A percentile compares a stretch with the other conserved stretches of the same genome.
These are phyloP conservation scores for Cercospora canescens DNA, from an alignment of 2,329 filamentous ascomycete genomes.

Conservation along the genomic window DNA sequence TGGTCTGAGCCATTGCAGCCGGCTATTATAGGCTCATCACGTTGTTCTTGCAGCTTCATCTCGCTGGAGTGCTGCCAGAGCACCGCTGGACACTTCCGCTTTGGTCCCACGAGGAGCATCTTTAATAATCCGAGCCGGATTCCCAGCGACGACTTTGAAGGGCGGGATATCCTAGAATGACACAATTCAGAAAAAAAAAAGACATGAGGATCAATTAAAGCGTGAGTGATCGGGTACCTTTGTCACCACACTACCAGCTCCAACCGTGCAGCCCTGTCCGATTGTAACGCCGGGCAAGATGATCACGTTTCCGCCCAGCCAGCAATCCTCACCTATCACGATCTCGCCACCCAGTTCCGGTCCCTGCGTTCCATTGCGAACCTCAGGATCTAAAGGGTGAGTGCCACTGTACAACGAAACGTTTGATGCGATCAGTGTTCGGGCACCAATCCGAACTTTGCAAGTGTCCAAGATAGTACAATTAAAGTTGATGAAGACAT, in stretches of 20 bases:
- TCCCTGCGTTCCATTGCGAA: conserved; percentile 73
- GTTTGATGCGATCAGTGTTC: conserved; percentile 77
- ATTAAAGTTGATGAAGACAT: conserved; percentile 75
- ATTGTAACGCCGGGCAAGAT: conserved; percentile 78
- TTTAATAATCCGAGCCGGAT: conserved; percentile 61
- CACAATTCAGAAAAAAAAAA: conserved; percentile 17
- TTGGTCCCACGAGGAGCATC: conserved; percentile 33
- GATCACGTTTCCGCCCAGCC: conserved; percentile 71
- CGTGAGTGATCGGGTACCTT: conserved; percentile 49
- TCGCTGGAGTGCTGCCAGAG: conserved; percentile 15
- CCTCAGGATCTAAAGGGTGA: conserved; percentile 73
- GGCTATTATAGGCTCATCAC: neutral
- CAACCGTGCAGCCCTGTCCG: conserved; percentile 71
- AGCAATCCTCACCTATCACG: conserved; percentile 76
- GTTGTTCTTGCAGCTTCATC: neutral
- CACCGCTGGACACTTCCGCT: conserved; percentile 32
- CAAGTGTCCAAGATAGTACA: conserved; percentile 77
- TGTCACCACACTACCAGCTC: conserved; percentile 81
- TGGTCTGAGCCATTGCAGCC: neutral
- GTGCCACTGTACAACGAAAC: conserved; percentile 73
- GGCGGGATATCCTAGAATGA: conserved; percentile 57
- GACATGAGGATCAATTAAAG: no score
- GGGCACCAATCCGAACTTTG: conserved; percentile 69
- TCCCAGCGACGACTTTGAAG: conserved; percentile 64
- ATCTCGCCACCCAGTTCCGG: conserved; percentile 76